Evolutionary conservation across 805 yeast genomes (phyloP).

Genomic region (Middelhovenomyces tepae): DNA sequence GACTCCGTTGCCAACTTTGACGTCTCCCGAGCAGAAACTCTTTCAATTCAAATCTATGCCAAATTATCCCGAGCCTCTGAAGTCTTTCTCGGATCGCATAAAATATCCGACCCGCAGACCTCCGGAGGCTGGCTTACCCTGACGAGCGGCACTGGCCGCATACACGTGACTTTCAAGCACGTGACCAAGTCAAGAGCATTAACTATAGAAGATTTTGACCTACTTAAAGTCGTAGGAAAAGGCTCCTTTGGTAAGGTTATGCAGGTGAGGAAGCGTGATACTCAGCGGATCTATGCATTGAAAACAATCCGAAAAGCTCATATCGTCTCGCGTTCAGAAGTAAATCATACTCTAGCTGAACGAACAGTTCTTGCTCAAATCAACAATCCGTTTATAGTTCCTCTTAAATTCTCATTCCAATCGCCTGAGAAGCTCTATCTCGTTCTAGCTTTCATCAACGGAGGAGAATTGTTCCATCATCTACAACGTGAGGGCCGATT

Average conservation of each 20-base stretch:
- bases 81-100: slow-evolving; percentile 65
- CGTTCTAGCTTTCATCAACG: slow-evolving; percentile 88
- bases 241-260: slow-evolving; percentile 98
- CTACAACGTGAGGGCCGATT: slow-evolving; percentile 85
- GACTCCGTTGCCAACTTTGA: slow-evolving; percentile 88
- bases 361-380: slow-evolving; percentile 90
- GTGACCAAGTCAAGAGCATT: slow-evolving; percentile 25
- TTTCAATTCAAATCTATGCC: slow-evolving; percentile 71
- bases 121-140: slow-evolving; percentile 17
- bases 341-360: slow-evolving; percentile 92
- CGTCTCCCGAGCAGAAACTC: slow-evolving; percentile 58
- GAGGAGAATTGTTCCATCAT: slow-evolving; percentile 94
- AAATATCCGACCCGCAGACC: slow-evolving; percentile 26
- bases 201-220: slow-evolving; percentile 83
- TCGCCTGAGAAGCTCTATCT: slow-evolving; percentile 90
- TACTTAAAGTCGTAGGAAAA: slow-evolving; percentile 91
- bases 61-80: slow-evolving; percentile 37
- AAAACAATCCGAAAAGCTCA: slow-evolving; percentile 92
- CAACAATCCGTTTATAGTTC: slow-evolving; percentile 91
- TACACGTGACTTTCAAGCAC: slow-evolving; percentile 42
- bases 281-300: slow-evolving; percentile 87
- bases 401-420: slow-evolving; percentile 91
- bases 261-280: slow-evolving; percentile 96
- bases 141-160: slow-evolving; percentile 24
- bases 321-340: slow-evolving; percentile 89